phyloP scores from a whole-genome alignment of 805 yeast genomes.

The Kazachstania bromeliacearum region DNA sequence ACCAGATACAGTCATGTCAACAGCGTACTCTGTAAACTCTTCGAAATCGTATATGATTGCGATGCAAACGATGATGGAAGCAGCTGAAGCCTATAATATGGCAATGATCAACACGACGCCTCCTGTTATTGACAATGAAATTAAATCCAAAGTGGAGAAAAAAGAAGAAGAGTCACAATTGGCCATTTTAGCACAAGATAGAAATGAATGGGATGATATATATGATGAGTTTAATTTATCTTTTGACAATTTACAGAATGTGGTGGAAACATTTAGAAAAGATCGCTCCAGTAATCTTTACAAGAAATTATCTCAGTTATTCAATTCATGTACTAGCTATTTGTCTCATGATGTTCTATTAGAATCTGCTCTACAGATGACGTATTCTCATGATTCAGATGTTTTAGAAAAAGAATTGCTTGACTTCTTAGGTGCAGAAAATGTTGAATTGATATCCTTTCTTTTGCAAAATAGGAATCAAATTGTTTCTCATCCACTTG shows the following conservation, averaged over 20 bases:
- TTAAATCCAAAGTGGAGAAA: slow-evolving; percentile 19
- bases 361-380: slow-evolving; percentile 22
- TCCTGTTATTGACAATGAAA: slow-evolving; percentile 15
- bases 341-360: slow-evolving; percentile 28
- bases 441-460: slow-evolving; percentile 64
- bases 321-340: slow-evolving; percentile 16
- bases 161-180: slow-evolving; percentile 24
- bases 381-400: slow-evolving; percentile 38
- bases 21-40: slow-evolving; percentile 46
- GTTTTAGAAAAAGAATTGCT: slow-evolving; percentile 62
- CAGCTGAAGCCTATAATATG: slow-evolving; percentile 30
- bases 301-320: slow-evolving; percentile 12
- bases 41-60: slow-evolving; percentile 73
- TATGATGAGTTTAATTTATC: slow-evolving; percentile 30
- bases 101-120: slow-evolving; percentile 7
- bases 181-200: slow-evolving; percentile 30
- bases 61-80: slow-evolving; percentile 58
- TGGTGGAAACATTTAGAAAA: slow-evolving; percentile 12
- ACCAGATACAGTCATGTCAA: too few relatives aligned
- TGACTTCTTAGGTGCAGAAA: slow-evolving; percentile 79
- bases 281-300: slow-evolving; percentile 9
- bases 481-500: slow-evolving; percentile 11
- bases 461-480: slow-evolving; percentile 16
- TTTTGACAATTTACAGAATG: slow-evolving; percentile 15
- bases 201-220: slow-evolving; percentile 32